Evolutionary conservation across 1,139 yeast genomes (phyloP), one percentile per base, ranked within the genome.

Genomic region (Wickerhamomyces sp.): DNA sequence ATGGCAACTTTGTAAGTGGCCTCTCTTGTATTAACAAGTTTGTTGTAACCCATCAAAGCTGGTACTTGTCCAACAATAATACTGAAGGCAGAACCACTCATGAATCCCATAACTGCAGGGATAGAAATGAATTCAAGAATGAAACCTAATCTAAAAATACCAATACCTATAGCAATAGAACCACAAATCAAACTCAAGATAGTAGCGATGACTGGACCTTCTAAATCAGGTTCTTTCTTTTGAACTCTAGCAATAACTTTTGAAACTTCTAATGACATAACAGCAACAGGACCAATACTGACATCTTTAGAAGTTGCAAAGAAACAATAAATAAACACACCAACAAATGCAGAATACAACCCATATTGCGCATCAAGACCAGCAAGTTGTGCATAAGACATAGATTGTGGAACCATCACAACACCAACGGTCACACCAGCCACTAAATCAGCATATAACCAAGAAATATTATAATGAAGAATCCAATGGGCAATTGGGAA

Each of bases 271-370:
- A 80, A 62, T 13, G 96, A 86, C 96, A 90, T 89, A 45, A 90
- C 97, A 3, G 97, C 97, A 29, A 90, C 97, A 6, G 97, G 97
- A 25, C 97, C 97, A 54, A 90, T 89, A 46, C 94, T 84, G 33
- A 90, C 96, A 70, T 90, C 97, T 64, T 89, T 90, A 16, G 95
- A 85, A 15, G 97, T 90, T 14, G 97, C 97, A 61, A 90, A 90
- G 54, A 89, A 76, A 36, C 95, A 82, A 61, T 90, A 90, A 41
- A 85, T 77, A 59, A 88, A 76, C 15, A 89, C 95, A 56, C 97
- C 97, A 36, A 90, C 84, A 57, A 90, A 90, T 0, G 96, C 85
- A 20, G 96, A 86, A 64, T 90, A 90, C 37, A 90, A 73, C 38
- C 97, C 97, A 52, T 80, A 89, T 61, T 89, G 83, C 6, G 96